These are phyloP conservation scores for Coemansia sp. DNA, from an alignment of 192 early-diverging fungal genomes.

Conservation along the genomic window DNA sequence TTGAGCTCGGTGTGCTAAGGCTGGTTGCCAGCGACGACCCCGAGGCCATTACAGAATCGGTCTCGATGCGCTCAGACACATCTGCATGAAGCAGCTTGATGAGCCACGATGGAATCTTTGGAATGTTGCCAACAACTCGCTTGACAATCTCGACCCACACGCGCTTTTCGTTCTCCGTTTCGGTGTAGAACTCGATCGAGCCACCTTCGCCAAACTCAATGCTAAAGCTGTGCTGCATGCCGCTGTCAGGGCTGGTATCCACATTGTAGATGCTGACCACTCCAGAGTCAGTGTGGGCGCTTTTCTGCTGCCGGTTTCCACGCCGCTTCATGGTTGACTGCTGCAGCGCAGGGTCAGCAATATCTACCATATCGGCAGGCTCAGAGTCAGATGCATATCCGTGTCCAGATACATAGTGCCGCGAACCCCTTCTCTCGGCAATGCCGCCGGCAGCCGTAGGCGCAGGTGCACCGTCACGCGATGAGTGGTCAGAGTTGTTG, in stretches of 20 bases:
- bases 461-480: conserved; percentile 24
- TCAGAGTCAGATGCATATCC: conserved; percentile 51
- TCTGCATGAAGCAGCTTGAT: conserved; percentile 53
- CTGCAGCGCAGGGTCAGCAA: conserved; percentile 40
- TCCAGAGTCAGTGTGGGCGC: conserved; percentile 28
- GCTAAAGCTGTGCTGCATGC: conserved; percentile 52
- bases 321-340: conserved; percentile 25
- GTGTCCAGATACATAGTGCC: conserved; percentile 11
- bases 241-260: conserved; percentile 23
- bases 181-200: conserved; percentile 50
- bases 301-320: conserved; percentile 2
- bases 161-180: conserved; percentile 42
- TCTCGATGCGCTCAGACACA: conserved; percentile 37
- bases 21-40: conserved; percentile 31
- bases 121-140: conserved; percentile 39
- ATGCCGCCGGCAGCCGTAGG: conserved; percentile 5
- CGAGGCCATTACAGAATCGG: conserved; percentile 10
- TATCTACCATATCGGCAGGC: conserved; percentile 36
- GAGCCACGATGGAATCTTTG: conserved; percentile 53
- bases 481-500: conserved; percentile 46
- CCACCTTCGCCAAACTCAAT: conserved; percentile 51
- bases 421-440: background rate
- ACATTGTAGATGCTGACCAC: conserved; percentile 24
- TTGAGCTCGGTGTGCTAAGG: conserved; percentile 29
- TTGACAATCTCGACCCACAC: conserved; percentile 48